Percentiles rank a stretch among this genome's conserved stretches.
These are phyloP conservation scores for Viola odorata DNA, from an alignment of 345 rosid species.

Conservation along the genomic window DNA sequence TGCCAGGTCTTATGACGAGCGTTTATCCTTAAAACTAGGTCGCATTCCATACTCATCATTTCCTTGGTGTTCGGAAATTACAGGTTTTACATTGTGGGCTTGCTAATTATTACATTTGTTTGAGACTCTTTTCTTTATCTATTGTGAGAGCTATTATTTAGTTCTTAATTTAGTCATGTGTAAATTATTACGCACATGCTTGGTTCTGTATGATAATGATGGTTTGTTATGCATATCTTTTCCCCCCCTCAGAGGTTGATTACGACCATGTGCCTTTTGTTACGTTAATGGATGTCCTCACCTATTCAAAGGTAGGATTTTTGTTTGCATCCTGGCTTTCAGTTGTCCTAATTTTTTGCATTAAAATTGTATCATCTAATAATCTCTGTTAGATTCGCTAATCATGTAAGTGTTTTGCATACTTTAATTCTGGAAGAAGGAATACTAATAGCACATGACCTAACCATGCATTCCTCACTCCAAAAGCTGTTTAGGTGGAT, in stretches of 20 bases:
- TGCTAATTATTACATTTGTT: conserved; percentile 1
- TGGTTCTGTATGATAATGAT: neutral
- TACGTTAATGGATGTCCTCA: conserved; percentile 70
- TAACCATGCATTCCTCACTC: too few relatives aligned
- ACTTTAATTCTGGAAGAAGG: too few relatives aligned
- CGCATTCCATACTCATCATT: conserved; percentile 59
- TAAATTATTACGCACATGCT: neutral
- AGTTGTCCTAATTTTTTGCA: too few relatives aligned
- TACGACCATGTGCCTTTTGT: conserved; percentile 38
- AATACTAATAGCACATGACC: too few relatives aligned
- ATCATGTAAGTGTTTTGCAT: too few relatives aligned
- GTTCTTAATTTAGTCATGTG: neutral
- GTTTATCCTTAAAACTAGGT: conserved; percentile 37
- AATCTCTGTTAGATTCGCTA: too few relatives aligned
- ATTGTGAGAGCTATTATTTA: neutral
- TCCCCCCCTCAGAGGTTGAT: conserved; percentile 47
- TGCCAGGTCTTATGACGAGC: conserved; percentile 45
- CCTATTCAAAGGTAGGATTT: conserved; percentile 47
- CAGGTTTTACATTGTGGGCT: conserved; percentile 45
- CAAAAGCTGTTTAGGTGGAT: neutral
- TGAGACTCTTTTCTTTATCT: neutral
- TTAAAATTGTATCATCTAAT: too few relatives aligned
- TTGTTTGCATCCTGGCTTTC: neutral
- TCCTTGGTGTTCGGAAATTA: conserved; percentile 50
- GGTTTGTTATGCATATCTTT: conserved; percentile 6